Base-by-base conservation (phyloP, 1,139 yeast genomes). In the Blastobotrys ciferrii region DNA sequence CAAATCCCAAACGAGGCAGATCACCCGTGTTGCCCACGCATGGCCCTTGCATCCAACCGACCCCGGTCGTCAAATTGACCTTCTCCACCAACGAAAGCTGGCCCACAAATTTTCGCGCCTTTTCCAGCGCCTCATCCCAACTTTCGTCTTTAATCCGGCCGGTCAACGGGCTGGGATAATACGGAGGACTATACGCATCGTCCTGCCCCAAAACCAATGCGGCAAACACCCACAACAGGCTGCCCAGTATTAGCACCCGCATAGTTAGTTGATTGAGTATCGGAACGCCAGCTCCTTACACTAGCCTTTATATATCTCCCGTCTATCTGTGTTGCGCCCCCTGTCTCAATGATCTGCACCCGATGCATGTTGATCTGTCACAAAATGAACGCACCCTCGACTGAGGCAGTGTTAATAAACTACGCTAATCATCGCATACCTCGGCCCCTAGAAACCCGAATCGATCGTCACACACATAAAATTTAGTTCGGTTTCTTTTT, bases 1-100 rank as follows among this genome's bases (percentile, higher is more conserved):
- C 78, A 51, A 81, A 76, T 9, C 78, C 79, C 32, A 80, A 66
- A 28, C 84, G 65, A 20, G 81, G 81, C 40, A 81, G 75, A 15
- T 77, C 69, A 0, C 84, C 86, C 0, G 86, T 79, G 59, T 78
- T 79, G 2, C 87, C 87, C 15, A 80, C 74, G 63, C 86, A 81
- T 1, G 82, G 82, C 3, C 83, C 84, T 7, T 78, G 71, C 2
- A 78, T 77, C 82, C 84, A 80, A 17, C 84, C 84, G 4, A 80
- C 74, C n/a, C 86, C 86, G 2, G 84, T 77, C 4, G 86, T 81
- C 49, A 81, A 64, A 59, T 81, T 81, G 36, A 79, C 84, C 58
- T 80, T 81, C 59, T 81, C 86, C 14, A 74, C 66, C 35, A 77
- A 71, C 1, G 83, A 71, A 78, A 81, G 76, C 55, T 76, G 76